These are phyloP conservation scores for Colletotrichum orchidophilum DNA, from an alignment of 2,329 filamentous ascomycete species.

Conservation along the genomic window DNA sequence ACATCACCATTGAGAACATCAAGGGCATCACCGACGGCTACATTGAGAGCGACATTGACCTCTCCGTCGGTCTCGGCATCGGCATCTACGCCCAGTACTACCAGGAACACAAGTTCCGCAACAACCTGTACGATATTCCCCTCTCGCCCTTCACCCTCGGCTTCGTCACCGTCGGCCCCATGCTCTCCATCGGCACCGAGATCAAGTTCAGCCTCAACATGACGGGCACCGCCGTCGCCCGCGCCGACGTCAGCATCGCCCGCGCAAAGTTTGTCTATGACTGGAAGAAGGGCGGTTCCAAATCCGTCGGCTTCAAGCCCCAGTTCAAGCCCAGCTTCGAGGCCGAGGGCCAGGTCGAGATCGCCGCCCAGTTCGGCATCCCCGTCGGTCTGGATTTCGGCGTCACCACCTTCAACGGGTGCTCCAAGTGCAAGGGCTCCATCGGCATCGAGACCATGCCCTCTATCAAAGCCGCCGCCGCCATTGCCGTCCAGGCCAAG, in stretches of 20 bases:
- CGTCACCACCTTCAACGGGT: not conserved
- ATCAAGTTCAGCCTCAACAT: not conserved
- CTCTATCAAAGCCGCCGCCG: not conserved
- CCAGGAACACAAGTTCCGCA: not conserved
- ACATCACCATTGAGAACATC: not conserved
- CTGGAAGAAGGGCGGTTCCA: not conserved
- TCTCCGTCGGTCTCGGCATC: not conserved
- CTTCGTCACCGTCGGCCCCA: not conserved
- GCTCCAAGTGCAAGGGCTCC: not conserved
- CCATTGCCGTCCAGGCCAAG: not conserved
- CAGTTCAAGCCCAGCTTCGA: not conserved
- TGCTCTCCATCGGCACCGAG: not conserved
- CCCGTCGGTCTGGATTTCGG: not conserved
- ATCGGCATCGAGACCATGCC: not conserved
- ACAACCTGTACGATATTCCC: not conserved
- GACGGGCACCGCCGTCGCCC: not conserved
- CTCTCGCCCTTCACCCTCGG: slow-evolving; percentile 7
- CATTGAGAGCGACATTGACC: not conserved
- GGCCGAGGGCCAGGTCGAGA: not conserved
- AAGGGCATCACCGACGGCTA: not conserved
- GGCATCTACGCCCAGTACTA: not conserved
- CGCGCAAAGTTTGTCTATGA: not conserved
- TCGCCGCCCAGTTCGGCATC: not conserved
- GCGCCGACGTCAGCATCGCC: not conserved
- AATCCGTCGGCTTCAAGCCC: not conserved